Base-by-base conservation (phyloP, 257 asterid genomes). In the Apocynum venetum region DNA sequence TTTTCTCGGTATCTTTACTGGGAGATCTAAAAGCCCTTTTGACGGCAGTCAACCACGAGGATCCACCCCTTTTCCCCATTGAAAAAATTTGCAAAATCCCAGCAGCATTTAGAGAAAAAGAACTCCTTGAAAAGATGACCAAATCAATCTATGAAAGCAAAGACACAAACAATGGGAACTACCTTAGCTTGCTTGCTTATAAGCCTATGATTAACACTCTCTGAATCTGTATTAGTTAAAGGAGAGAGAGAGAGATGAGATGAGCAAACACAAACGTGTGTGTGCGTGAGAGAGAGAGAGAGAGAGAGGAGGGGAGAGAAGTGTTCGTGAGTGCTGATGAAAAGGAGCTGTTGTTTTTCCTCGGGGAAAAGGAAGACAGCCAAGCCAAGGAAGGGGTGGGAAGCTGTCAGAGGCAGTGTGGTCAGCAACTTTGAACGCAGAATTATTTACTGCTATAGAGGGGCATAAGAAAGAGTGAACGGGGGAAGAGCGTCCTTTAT, bases 21-120 rank as follows among this genome's bases (percentile, higher is more conserved):
- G 98, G 98, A 82, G 98, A 92, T 83, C 97, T 84, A 83, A 95
- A 92, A 56, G 98, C 98, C 78, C 92, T 87, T 77, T 95, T 95
- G 49, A 95, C 94, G 40, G 95, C 98, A 1, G 96, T 92, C 61
- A 95, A 76, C 98, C 98, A 95, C 1, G 98, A 94, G 72, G 66
- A 83, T 40, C 86, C 84, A 35, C 91, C 86, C 56, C 83, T 91
- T 85, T 93, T 93, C 51, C 91, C 97, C 97, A 91, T 92, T 7
- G 53, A 8, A 20, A 57, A 43, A 41, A 15, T 20, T 7, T 35
- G 19, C 20, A 63, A 35, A 6, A 36, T 35, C 38, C 41, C 40
- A 25, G 6, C 67, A 25, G 67, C 67, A 60, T 60, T 63, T 63
- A 44, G 5, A 68, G 35, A 10, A 41, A 41, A 20, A 43, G 4